phyloP scores from a whole-genome alignment of 805 yeast species.

The Nakazawaea ishiwadae region DNA sequence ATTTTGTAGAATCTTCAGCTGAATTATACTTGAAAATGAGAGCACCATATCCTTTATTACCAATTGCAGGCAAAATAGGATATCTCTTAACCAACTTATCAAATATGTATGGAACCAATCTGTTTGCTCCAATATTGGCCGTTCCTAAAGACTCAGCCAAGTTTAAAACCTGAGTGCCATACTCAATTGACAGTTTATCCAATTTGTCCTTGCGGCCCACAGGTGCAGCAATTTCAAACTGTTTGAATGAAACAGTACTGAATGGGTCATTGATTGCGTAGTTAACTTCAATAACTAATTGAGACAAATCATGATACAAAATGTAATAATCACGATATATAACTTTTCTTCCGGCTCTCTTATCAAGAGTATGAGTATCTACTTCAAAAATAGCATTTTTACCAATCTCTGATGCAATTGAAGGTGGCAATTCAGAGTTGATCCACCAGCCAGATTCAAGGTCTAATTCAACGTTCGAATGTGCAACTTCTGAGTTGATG shows the following conservation, averaged over 20 bases:
- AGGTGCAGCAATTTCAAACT: conserved; percentile 32
- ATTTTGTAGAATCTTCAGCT: conserved; percentile 41
- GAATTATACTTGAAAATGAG: conserved; percentile 48
- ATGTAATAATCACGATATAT: conserved; percentile 64
- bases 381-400: conserved; percentile 58
- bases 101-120: conserved; percentile 9
- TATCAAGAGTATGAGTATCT: conserved; percentile 49
- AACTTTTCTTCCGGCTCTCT: conserved; percentile 50
- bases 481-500: not conserved
- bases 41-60: conserved; percentile 69
- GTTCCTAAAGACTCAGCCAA: conserved; percentile 34
- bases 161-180: conserved; percentile 47
- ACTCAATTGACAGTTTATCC: conserved; percentile 40
- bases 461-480: conserved; percentile 2
- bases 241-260: conserved; percentile 37
- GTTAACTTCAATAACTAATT: conserved; percentile 51
- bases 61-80: conserved; percentile 49
- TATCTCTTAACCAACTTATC: conserved; percentile 9
- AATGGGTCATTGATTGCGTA: conserved; percentile 54
- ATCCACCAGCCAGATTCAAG: conserved; percentile 62
- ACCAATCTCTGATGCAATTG: conserved; percentile 34
- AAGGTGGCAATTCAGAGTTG: conserved; percentile 51
- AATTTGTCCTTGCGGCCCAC: conserved; percentile 41
- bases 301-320: conserved; percentile 69
- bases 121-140: conserved; percentile 19